phyloP scores from a whole-genome alignment of 768 basidiomycete species.

The Pilatotrama ljubarskyi region DNA sequence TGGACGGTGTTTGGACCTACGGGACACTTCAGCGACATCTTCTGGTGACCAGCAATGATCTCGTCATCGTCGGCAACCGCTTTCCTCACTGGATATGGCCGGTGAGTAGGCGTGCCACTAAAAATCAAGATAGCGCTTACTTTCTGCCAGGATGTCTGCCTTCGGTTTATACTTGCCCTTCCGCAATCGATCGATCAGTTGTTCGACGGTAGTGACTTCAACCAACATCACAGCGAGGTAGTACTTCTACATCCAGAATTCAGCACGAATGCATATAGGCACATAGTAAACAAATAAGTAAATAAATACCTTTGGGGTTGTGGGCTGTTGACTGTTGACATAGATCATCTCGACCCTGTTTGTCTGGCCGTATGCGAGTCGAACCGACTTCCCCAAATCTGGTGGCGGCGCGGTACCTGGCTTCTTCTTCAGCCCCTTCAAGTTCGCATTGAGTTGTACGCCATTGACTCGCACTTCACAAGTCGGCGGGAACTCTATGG shows the following conservation, averaged over 20 bases:
- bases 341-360: constrained; percentile 88
- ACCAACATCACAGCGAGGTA: constrained; percentile 85
- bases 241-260: constrained; percentile 64
- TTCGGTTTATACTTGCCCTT: constrained; percentile 64
- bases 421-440: constrained; percentile 94
- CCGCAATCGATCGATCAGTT: constrained; percentile 68
- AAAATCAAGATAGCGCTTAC: constrained; percentile 40
- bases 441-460: constrained; percentile 64
- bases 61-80: constrained; percentile 73
- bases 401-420: constrained; percentile 93
- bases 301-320: constrained; percentile 62
- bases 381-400: constrained; percentile 50
- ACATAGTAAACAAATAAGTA: not conserved
- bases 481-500: constrained; percentile 87
- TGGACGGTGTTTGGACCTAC: constrained; percentile 58
- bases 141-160: constrained; percentile 63
- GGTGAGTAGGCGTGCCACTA: not conserved
- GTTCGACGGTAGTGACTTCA: constrained; percentile 68
- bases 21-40: constrained; percentile 91
- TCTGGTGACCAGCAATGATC: constrained; percentile 85
- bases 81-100: constrained; percentile 49
- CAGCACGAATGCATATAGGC: constrained; percentile 1
- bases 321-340: constrained; percentile 83
- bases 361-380: constrained; percentile 44
- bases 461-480: constrained; percentile 90